These are phyloP conservation scores for Pyrenophora seminiperda DNA, from an alignment of 2,329 filamentous ascomycete species.

Conservation along the genomic window DNA sequence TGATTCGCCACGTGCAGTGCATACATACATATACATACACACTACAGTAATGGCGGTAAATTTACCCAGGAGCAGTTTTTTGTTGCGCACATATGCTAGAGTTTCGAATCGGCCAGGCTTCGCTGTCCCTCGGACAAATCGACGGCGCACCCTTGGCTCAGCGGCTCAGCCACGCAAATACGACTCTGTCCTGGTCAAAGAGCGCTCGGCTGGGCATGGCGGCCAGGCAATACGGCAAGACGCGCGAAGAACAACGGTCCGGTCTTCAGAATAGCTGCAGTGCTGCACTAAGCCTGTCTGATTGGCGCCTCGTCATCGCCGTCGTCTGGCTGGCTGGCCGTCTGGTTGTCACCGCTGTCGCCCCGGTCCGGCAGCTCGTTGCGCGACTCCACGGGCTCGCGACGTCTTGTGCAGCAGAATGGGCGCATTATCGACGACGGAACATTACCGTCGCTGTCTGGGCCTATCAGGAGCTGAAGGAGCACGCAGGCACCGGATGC, in stretches of 20 bases:
- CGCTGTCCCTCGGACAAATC: not conserved
- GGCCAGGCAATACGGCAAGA: conserved; percentile 16
- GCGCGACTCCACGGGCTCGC: conserved; percentile 10
- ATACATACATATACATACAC: not conserved
- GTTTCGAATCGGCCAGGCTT: not conserved
- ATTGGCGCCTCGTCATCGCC: conserved; percentile 13
- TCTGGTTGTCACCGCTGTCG: conserved; percentile 1
- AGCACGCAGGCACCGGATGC: conserved; percentile 4
- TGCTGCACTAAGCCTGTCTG: conserved; percentile 13
- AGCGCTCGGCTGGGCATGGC: conserved; percentile 19
- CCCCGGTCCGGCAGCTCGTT: conserved; percentile 12
- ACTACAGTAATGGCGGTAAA: too few relatives aligned
- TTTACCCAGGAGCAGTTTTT: too few relatives aligned
- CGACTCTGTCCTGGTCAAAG: conserved; percentile 5
- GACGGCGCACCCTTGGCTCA: not conserved
- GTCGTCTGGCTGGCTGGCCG: not conserved
- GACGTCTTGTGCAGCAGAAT: conserved; percentile 18
- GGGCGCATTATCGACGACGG: conserved; percentile 6
- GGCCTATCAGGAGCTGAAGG: conserved; percentile 17
- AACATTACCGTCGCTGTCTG: conserved; percentile 6
- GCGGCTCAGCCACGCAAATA: conserved; percentile 16
- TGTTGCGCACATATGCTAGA: not conserved
- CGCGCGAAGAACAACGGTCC: conserved; percentile 8
- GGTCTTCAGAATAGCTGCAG: conserved; percentile 1
- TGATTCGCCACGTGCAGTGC: not conserved